Evolutionary conservation across 305 asterid genomes (phyloP).

Genomic region (Rubia occidens): DNA sequence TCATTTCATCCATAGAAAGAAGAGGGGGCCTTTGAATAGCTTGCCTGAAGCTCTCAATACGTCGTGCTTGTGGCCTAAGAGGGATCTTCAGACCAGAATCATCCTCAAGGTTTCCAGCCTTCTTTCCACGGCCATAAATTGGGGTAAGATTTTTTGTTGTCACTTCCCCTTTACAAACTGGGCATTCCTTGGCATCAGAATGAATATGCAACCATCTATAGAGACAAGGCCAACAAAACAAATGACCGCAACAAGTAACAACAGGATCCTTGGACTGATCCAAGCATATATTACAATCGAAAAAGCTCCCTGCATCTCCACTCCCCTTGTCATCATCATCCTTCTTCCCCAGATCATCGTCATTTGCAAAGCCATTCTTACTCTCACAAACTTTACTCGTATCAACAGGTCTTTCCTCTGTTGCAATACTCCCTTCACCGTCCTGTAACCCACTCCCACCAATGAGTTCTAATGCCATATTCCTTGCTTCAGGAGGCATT

Average conservation of each 20-base stretch:
- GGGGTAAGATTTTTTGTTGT: slow-evolving; percentile 34
- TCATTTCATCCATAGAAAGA: slow-evolving; percentile 85
- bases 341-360: slow-evolving; percentile 25
- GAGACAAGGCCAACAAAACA: slow-evolving; percentile 51
- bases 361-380: slow-evolving; percentile 19
- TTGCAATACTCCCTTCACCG: slow-evolving; percentile 33
- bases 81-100: slow-evolving; percentile 31
- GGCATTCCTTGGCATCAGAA: slow-evolving; percentile 44
- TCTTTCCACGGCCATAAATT: slow-evolving; percentile 37
- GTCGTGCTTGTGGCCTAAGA: slow-evolving; percentile 37
- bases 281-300: slow-evolving; percentile 46
- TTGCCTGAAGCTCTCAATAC: slow-evolving; percentile 45
- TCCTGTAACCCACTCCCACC: slow-evolving; percentile 28
- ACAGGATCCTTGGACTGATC: slow-evolving; percentile 43
- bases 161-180: slow-evolving; percentile 49
- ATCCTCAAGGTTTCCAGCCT: slow-evolving; percentile 19
- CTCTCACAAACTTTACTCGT: slow-evolving; percentile 24
- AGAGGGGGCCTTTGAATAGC: slow-evolving; percentile 43
- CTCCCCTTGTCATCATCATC: slow-evolving; percentile 30
- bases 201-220: slow-evolving; percentile 41
- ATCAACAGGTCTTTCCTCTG: slow-evolving; percentile 20
- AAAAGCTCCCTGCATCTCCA: slow-evolving; percentile 30
- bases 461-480: slow-evolving; percentile 47
- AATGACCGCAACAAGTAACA: slow-evolving; percentile 49
- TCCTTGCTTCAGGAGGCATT: slow-evolving; percentile 48